phyloP scores from a whole-genome alignment of 2,329 filamentous ascomycete genomes.

The Alternaria novae-zelandiae region DNA sequence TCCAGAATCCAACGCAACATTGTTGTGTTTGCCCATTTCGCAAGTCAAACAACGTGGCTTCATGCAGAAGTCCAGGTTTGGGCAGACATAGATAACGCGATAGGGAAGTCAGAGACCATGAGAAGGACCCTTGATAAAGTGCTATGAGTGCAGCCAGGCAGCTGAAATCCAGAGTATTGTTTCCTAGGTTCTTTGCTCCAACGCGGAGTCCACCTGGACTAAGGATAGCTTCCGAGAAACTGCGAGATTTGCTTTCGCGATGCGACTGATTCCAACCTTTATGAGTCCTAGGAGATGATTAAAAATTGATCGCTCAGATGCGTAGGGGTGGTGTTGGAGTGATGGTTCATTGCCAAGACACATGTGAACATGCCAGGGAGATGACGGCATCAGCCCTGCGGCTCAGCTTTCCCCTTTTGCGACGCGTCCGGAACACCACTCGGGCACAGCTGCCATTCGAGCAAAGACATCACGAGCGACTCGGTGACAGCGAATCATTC shows the following conservation, averaged over 20 bases:
- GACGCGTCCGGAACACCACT: neutral
- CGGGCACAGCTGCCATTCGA: neutral
- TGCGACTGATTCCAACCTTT: neutral
- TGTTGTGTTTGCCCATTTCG: neutral
- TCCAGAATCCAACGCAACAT: neutral
- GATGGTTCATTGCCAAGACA: constrained; percentile 2
- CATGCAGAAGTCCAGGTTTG: neutral
- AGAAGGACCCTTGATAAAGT: neutral
- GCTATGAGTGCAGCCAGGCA: neutral
- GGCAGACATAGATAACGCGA: neutral
- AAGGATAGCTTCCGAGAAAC: neutral
- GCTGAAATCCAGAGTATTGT: neutral
- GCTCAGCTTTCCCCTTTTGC: neutral
- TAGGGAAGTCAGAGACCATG: neutral
- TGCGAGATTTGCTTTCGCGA: neutral
- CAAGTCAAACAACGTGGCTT: neutral
- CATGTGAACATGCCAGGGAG: constrained; percentile 3
- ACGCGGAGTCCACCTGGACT: neutral
- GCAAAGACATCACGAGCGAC: neutral
- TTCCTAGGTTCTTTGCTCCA: neutral
- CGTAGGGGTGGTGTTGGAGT: neutral
- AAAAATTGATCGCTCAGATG: too few species aligned
- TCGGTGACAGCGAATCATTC: constrained; percentile 19
- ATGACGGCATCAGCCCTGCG: neutral
- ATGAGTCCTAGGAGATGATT: neutral